Conservation (phyloP, 495 filamentous ascomycete species). For the Mytilinidion resinicola region DNA sequence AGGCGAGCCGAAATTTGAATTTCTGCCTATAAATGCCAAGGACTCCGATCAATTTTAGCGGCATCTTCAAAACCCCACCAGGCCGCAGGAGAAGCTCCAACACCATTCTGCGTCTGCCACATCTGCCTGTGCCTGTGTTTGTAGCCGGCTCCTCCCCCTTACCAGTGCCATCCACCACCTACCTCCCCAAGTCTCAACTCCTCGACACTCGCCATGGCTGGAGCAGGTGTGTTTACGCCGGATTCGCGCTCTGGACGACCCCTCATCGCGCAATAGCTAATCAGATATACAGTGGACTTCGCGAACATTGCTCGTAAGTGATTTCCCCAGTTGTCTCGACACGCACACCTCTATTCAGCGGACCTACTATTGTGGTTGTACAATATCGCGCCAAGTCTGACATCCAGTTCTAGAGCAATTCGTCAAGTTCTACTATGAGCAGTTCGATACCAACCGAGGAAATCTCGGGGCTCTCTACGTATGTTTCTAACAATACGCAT, state of each 20-base stretch:
- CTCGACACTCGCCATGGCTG: not conserved
- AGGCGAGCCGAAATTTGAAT: no score
- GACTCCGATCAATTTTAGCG: not conserved
- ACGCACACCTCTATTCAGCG: not conserved
- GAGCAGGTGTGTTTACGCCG: not conserved
- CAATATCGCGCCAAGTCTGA: not conserved
- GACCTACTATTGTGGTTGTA: not conserved
- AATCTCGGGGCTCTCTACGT: constrained; percentile 71
- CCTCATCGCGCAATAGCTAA: constrained; percentile 5
- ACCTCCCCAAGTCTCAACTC: not conserved
- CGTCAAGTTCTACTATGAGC: constrained; percentile 79
- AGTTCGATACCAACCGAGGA: constrained; percentile 64
- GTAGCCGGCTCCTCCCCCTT: not conserved
- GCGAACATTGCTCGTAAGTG: constrained; percentile 50
- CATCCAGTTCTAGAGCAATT: constrained; percentile 59
- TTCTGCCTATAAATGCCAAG: no score
- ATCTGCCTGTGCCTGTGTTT: constrained; percentile 5
- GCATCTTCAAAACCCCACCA: not conserved
- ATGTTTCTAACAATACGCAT: constrained; percentile 28
- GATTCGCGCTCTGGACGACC: not conserved
- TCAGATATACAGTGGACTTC: constrained; percentile 42
- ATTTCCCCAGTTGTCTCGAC: not conserved
- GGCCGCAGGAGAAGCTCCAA: not conserved
- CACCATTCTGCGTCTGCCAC: constrained; percentile 2
- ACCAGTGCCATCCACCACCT: not conserved